phyloP scores from a whole-genome alignment of 768 basidiomycete species.

The Pulveroboletus sp. region DNA sequence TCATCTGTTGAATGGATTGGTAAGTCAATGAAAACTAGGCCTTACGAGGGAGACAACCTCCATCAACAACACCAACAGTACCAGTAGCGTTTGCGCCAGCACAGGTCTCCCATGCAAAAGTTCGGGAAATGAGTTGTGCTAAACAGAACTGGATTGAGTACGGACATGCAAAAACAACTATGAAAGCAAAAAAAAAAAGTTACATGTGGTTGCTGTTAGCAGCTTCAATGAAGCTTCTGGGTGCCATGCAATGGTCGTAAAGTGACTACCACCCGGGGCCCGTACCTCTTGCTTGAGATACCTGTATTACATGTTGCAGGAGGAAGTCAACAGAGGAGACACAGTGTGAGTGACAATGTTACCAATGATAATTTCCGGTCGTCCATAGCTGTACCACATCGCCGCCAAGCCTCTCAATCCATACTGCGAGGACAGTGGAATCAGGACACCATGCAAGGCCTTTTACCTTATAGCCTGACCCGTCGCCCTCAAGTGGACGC shows the following conservation, averaged over 20 bases:
- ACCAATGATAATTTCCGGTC: slow-evolving; percentile 94
- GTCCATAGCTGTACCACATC: slow-evolving; percentile 95
- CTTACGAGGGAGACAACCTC: slow-evolving; percentile 48
- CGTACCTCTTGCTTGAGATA: slow-evolving; percentile 89
- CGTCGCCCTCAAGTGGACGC: slow-evolving; percentile 29
- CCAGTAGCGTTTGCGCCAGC: slow-evolving; percentile 76
- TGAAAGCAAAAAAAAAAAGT: slow-evolving; percentile 18
- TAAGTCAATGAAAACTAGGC: not conserved
- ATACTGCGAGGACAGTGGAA: slow-evolving; percentile 78
- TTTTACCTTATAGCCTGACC: slow-evolving; percentile 67
- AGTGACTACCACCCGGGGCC: slow-evolving; percentile 48
- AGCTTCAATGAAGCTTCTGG: slow-evolving; percentile 70
- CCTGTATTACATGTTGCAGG: slow-evolving; percentile 37
- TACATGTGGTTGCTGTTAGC: slow-evolving; percentile 64
- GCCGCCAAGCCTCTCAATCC: slow-evolving; percentile 64
- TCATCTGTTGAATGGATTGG: slow-evolving; percentile 42
- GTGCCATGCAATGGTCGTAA: slow-evolving; percentile 82
- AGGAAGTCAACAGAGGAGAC: slow-evolving; percentile 3
- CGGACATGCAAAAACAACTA: not conserved
- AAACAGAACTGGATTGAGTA: slow-evolving; percentile 2
- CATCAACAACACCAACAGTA: slow-evolving; percentile 85
- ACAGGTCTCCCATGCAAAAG: slow-evolving; percentile 77
- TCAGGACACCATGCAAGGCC: slow-evolving; percentile 86
- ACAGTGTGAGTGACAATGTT: slow-evolving; percentile 2
- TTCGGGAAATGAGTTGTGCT: slow-evolving; percentile 56